These are phyloP conservation scores for Scheffersomyces segobiensis DNA, from an alignment of 1,139 yeast genomes.

Conservation along the genomic window DNA sequence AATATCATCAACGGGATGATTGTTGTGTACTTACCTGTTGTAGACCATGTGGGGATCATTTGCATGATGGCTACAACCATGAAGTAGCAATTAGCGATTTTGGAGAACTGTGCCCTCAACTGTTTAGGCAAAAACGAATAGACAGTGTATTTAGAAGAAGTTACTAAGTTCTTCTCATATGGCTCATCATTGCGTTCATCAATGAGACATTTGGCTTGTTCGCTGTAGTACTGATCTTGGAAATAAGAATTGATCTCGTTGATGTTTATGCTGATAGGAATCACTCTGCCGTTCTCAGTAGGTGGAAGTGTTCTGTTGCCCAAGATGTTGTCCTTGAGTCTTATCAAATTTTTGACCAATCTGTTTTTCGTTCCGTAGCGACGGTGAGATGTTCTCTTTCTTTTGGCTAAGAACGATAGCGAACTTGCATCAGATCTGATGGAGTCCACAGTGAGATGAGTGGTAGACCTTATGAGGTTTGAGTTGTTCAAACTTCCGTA, in stretches of 20 bases:
- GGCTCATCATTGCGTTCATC: slow-evolving; percentile 72
- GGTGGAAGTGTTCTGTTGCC: slow-evolving; percentile 49
- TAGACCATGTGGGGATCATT: slow-evolving; percentile 96
- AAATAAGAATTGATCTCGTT: slow-evolving; percentile 28
- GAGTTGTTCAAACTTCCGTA: slow-evolving; percentile 15
- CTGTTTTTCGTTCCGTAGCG: slow-evolving; percentile 13
- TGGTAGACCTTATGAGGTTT: slow-evolving; percentile 25
- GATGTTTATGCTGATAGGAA: slow-evolving; percentile 60
- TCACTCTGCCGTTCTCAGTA: slow-evolving; percentile 68
- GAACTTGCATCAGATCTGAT: slow-evolving; percentile 19
- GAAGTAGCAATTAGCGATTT: slow-evolving; percentile 85
- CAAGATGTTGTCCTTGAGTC: slow-evolving; percentile 33
- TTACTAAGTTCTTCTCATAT: slow-evolving; percentile 66
- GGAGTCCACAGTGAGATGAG: slow-evolving; percentile 26
- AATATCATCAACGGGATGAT: slow-evolving; percentile 85
- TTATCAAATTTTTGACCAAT: slow-evolving; percentile 16
- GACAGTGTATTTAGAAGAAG: slow-evolving; percentile 84
- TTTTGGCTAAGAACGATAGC: slow-evolving; percentile 20
- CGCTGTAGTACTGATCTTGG: slow-evolving; percentile 29
- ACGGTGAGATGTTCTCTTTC: slow-evolving; percentile 21
- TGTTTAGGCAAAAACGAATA: slow-evolving; percentile 88
- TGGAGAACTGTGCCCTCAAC: slow-evolving; percentile 85
- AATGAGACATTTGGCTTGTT: slow-evolving; percentile 32
- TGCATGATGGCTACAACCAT: slow-evolving; percentile 87
- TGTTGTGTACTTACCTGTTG: slow-evolving; percentile 96